phyloP scores from a whole-genome alignment of 2,329 filamentous ascomycete genomes.

The Nemania abortiva region DNA sequence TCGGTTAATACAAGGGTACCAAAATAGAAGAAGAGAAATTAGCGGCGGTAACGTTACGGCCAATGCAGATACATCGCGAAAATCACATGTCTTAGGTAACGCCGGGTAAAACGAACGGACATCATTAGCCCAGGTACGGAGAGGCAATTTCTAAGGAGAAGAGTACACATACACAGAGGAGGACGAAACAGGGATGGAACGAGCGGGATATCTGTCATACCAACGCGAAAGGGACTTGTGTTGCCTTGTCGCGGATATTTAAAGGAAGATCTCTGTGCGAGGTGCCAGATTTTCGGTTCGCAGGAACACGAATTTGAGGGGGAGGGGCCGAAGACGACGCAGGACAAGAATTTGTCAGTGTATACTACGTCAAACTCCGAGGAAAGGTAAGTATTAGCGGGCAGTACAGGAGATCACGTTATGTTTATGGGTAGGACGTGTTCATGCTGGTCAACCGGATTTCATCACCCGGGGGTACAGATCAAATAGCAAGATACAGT shows the following conservation, averaged over 20 bases:
- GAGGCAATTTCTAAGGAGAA: conserved; percentile 1
- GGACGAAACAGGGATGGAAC: conserved; percentile 13
- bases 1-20: not conserved
- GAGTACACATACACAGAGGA: conserved; percentile 25
- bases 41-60: conserved; percentile 28
- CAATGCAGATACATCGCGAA: conserved; percentile 1
- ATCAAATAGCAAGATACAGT: conserved; percentile 2
- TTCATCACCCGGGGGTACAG: conserved; percentile 3
- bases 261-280: conserved; percentile 32
- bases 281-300: conserved; percentile 36
- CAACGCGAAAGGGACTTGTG: conserved; percentile 20
- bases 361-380: conserved; percentile 7
- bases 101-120: conserved; percentile 13
- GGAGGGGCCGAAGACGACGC: not conserved
- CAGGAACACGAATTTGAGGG: conserved; percentile 24
- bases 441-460: not conserved
- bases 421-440: not conserved
- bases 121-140: conserved; percentile 36
- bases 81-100: conserved; percentile 15
- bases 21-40: not conserved
- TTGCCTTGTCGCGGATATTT: conserved; percentile 34
- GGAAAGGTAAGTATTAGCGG: not conserved
- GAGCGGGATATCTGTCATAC: conserved; percentile 19
- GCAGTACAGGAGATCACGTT: conserved; percentile 2
- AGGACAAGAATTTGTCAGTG: not conserved